Evolutionary conservation across 1,284 basidiomycete genomes (phyloP), one percentile per base, ranked within the genome.

Genomic region (Marasmius sp.): DNA sequence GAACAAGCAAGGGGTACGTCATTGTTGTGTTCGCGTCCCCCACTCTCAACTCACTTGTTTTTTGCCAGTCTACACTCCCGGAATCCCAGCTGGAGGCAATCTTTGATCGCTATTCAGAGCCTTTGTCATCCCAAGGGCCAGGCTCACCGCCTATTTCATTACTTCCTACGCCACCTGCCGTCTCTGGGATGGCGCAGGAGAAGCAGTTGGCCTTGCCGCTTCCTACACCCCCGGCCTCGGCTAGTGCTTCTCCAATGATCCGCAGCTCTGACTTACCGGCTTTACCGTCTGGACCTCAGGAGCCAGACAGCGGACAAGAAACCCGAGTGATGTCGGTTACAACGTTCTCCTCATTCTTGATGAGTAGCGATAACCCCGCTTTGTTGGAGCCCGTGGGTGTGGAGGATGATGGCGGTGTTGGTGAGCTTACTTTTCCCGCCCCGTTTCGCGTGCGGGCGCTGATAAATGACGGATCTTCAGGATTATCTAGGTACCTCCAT

Each of bases 1-100:
- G 11, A 76, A 85, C 1, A 77, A 77, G 12, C 94, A 95, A 74
- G 83, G 85, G 75, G 90, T 89, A 63, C 27, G 65, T 65, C 39
- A 16, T 55, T 45, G 41, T 11, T 11, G 16, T 57, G 22, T 54
- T n/a, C 50, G 38, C 38, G 47, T n/a, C 34, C 18, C 39, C 4
- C 36, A 33, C 49, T 22, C 33, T 39, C 39, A 47, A 43, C 38
- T 16, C 61, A 68, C 33, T 41, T 70, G 59, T 7, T 58, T n/a
- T n/a, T 37, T 41, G 59, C 51, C 60, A 91, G 89, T 86, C 84
- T 10, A 70, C 70, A 0, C 72, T 86, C 27, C 50, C 61, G 4
- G 45, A 20, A 33, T 34, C 55, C 41, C 52, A 52, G 41, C 48
- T 63, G 5, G 41, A 56, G 22, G 58, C 43, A 9, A 60, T 63